Base-by-base conservation (phyloP, 78 protist genomes). In the Diacronema lutheri region DNA sequence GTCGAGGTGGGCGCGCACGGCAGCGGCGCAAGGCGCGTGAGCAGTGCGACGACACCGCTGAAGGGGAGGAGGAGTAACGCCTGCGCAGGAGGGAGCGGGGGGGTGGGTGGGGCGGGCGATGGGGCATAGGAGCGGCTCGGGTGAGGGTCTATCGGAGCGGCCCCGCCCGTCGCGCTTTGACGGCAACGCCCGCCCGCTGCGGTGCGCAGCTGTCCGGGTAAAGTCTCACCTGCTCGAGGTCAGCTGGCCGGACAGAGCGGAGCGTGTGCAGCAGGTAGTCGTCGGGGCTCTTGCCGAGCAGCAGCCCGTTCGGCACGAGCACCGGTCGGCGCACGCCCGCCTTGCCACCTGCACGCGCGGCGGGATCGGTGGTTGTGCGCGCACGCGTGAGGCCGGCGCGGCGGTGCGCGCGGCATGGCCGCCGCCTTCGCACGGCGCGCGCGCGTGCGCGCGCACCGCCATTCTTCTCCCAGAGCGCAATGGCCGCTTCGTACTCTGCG, bases 161-260 rank as follows among this genome's bases (percentile, higher is more conserved):
- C n/a, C n/a, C n/a, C n/a, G n/a, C n/a, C n/a, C n/a, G n/a, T n/a
- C n/a, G n/a, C n/a, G n/a, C n/a, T n/a, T n/a, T n/a, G n/a, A n/a
- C n/a, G n/a, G n/a, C n/a, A n/a, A n/a, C n/a, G n/a, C n/a, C n/a
- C n/a, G n/a, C n/a, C n/a, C n/a, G n/a, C n/a, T n/a, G n/a, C n/a
- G n/a, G n/a, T n/a, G n/a, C n/a, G n/a, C n/a, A n/a, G n/a, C n/a
- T n/a, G n/a, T n/a, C n/a, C n/a, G n/a, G n/a, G n/a, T n/a, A n/a
- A n/a, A n/a, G n/a, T n/a, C n/a, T n/a, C n/a, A 57, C 81, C 81
- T 84, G 83, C 57, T 91, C 90, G 23, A 91, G 40, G 19, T 88
- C 87, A 73, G 65, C 69, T 35, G 78, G 35, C 61, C 35, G 58
- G 14, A 89, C 50, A 0, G 23, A 1, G 58, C 21, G 12, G 71